Base-by-base conservation (phyloP, 1,284 basidiomycete genomes). In the Trametes versicolor region DNA sequence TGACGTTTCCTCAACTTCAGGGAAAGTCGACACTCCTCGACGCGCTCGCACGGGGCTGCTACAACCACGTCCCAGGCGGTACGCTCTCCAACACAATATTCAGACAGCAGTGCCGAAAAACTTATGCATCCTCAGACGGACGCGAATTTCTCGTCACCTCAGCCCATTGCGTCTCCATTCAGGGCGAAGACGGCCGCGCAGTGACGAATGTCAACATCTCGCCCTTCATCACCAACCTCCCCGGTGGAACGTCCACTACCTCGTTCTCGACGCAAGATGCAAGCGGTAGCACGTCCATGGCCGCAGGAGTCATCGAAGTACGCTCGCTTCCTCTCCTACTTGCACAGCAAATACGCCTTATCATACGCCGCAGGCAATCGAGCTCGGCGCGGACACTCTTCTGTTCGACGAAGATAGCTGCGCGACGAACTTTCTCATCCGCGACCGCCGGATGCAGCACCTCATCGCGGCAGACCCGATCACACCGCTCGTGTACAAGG, bases 251-350 rank as follows among this genome's bases (percentile, higher is more conserved):
- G 15, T 58, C 67, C 4, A 73, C 72, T 7, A 34, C 66, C 10
- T 68, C 63, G 0, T 73, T 73, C 62, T 69, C 67, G 8, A 73
- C 72, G 1, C 50, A 70, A 51, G 71, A 73, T 45, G 72, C 72
- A n/a, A 73, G 69, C 54, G 72, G 72, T 21, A 73, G 72, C 48
- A 72, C 72, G 34, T 72, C 70, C 17, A 72, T 73, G 71, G 71
- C 71, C 4, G 72, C 72, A 2, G 70, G 69, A 34, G 71, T 72
- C 34, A 63, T 72, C 34, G 72, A 73, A 58, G 70, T 65, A 34
- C 12, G 58, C 21, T 15, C 39, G 17, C 34, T 10, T 32, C 19
- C 29, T 19, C 15, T 12, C 15, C n/a, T 13, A 36, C 17, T 27
- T 25, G 21, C 17, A 32, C 21, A 37, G 19, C 9, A 43, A 12